Conservation (phyloP, 306 rosid species). For the Medicago ruthenica region DNA sequence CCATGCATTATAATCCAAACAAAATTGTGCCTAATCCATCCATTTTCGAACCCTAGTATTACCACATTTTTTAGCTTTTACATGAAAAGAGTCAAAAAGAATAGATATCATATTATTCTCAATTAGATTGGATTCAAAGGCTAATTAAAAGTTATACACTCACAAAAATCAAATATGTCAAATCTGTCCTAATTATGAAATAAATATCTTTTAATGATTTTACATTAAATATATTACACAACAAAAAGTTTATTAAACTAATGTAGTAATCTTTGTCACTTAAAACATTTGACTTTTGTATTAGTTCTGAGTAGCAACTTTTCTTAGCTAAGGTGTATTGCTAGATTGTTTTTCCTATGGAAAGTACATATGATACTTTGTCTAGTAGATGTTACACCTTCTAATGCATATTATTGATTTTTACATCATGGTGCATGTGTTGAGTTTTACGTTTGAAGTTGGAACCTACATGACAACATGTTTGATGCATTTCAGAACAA, state of each 20-base stretch:
- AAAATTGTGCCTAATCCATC: neutral
- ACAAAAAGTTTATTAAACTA: neutral
- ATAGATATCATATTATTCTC: neutral
- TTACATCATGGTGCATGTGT: conserved; percentile 18
- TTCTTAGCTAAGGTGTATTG: conserved; percentile 1
- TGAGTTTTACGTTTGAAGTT: conserved; percentile 36
- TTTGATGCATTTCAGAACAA: conserved; percentile 79
- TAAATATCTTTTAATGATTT: neutral
- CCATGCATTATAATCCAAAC: conserved; percentile 5
- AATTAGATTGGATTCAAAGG: conserved; percentile 6
- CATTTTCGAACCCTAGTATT: neutral
- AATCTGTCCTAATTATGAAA: neutral
- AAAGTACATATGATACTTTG: neutral
- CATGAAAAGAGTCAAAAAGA: neutral
- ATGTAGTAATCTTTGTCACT: neutral
- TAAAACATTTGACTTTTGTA: neutral
- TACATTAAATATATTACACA: neutral
- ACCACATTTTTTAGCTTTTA: neutral
- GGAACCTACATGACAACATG: conserved; percentile 40
- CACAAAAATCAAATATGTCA: neutral
- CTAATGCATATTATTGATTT: conserved; percentile 24
- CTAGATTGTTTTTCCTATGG: conserved; percentile 1
- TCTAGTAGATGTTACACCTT: conserved; percentile 48
- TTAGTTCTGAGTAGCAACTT: conserved; percentile 5
- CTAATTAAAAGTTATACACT: neutral